A percentile compares a stretch with the other conserved stretches of the same genome.
Evolutionary conservation across 1,284 basidiomycete genomes (phyloP).

Genomic region (Microbotryum scabiosae): DNA sequence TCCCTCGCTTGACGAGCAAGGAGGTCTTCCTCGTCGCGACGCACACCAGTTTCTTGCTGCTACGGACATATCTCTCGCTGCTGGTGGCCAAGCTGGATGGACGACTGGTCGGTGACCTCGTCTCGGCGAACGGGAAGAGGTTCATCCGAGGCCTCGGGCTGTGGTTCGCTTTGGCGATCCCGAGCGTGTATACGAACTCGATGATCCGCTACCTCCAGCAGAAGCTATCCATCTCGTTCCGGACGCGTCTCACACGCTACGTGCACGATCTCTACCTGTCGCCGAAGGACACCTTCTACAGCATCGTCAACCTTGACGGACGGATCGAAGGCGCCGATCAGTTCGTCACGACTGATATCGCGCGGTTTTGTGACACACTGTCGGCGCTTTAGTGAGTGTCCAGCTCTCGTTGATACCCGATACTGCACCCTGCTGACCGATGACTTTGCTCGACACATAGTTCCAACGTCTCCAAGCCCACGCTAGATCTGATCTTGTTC

Average conservation of each 20-base stretch:
- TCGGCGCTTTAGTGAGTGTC: constrained; percentile 72
- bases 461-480: constrained; percentile 77
- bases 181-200: constrained; percentile 90
- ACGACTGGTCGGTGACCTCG: constrained; percentile 77
- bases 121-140: constrained; percentile 74
- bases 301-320: constrained; percentile 41
- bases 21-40: constrained; percentile 67
- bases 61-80: constrained; percentile 77
- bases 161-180: constrained; percentile 86
- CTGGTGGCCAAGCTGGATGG: constrained; percentile 85
- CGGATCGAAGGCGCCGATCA: constrained; percentile 35
- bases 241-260: constrained; percentile 82
- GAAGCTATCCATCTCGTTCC: constrained; percentile 74
- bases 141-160: constrained; percentile 74
- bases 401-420: background rate
- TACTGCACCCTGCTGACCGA: background rate
- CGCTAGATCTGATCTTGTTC: constrained; percentile 85
- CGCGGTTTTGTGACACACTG: constrained; percentile 79
- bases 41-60: constrained; percentile 79
- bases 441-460: constrained; percentile 37
- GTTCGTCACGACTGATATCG: constrained; percentile 84
- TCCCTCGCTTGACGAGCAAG: constrained; percentile 57
- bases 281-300: constrained; percentile 50
- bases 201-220: constrained; percentile 75
- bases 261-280: constrained; percentile 87